A percentile compares a stretch with the other conserved stretches of the same genome.
Evolutionary conservation across 2,329 filamentous ascomycete species (phyloP).

Genomic region (Fusarium chuoi): DNA sequence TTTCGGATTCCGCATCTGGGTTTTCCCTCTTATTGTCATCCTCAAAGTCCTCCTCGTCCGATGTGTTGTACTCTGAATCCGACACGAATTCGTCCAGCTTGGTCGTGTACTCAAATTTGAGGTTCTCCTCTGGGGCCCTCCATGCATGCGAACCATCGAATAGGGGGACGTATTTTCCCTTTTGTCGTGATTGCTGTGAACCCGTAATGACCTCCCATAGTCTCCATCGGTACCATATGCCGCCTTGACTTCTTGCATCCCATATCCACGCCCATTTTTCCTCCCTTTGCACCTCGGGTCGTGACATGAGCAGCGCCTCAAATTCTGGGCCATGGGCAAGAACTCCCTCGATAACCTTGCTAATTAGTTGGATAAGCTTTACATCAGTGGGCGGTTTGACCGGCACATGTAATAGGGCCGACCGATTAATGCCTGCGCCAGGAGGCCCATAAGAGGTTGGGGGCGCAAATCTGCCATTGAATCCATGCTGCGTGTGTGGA

Average conservation of each 20-base stretch:
- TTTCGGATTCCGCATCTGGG: slow-evolving; percentile 58
- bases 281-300: slow-evolving; percentile 82
- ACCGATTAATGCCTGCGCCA: slow-evolving; percentile 55
- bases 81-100: slow-evolving; percentile 81
- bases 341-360: slow-evolving; percentile 85
- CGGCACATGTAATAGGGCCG: slow-evolving; percentile 70
- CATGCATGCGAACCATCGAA: slow-evolving; percentile 84
- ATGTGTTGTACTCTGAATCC: slow-evolving; percentile 86
- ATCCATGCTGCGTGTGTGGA: slow-evolving; percentile 56
- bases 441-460: slow-evolving; percentile 72
- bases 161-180: slow-evolving; percentile 68
- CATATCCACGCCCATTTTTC: slow-evolving; percentile 96
- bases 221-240: slow-evolving; percentile 92
- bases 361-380: slow-evolving; percentile 82
- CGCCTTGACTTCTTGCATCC: slow-evolving; percentile 81
- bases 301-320: slow-evolving; percentile 90
- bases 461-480: slow-evolving; percentile 76
- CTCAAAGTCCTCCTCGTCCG: slow-evolving; percentile 80
- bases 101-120: slow-evolving; percentile 86
- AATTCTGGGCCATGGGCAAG: slow-evolving; percentile 86
- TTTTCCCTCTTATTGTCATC: slow-evolving; percentile 65
- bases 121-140: slow-evolving; percentile 76
- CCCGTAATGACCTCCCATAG: slow-evolving; percentile 88
- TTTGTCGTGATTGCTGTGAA: slow-evolving; percentile 56
- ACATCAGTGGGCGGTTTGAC: slow-evolving; percentile 82